Evolutionary conservation across 441 rosid genomes (phyloP).

Genomic region (Iberis amara): DNA sequence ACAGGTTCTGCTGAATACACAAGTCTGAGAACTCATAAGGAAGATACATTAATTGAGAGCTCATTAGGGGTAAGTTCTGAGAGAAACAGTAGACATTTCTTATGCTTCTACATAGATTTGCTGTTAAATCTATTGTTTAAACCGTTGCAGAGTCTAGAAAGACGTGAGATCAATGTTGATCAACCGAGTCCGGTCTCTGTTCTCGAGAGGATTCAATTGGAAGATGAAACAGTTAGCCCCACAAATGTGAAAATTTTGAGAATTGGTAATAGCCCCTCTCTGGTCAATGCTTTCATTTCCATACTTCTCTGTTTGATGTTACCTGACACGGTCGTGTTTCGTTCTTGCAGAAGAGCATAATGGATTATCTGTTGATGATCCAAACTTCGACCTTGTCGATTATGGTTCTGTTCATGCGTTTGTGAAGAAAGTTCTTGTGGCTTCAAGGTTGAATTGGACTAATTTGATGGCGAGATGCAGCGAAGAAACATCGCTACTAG

Average conservation of each 20-base stretch:
- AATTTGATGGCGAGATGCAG: slow-evolving; percentile 44
- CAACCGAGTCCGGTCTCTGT: slow-evolving; percentile 78
- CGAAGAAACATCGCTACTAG: slow-evolving; percentile 40
- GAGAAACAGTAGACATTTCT: slow-evolving; percentile 7
- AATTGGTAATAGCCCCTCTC: slow-evolving; percentile 32
- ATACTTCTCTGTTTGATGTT: slow-evolving; percentile 9
- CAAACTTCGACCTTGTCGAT: slow-evolving; percentile 8
- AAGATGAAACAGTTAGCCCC: slow-evolving; percentile 37
- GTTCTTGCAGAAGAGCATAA: slow-evolving; percentile 35
- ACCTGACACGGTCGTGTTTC: neutral
- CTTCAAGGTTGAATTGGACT: slow-evolving; percentile 51
- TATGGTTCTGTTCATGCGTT: slow-evolving; percentile 34
- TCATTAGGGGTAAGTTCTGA: slow-evolving; percentile 20
- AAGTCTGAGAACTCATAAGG: slow-evolving; percentile 14
- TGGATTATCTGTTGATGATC: slow-evolving; percentile 20
- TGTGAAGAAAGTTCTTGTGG: slow-evolving; percentile 39
- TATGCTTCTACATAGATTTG: neutral
- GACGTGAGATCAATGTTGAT: slow-evolving; percentile 27
- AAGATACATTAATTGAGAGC: slow-evolving; percentile 18
- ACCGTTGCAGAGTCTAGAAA: slow-evolving; percentile 33
- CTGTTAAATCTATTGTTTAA: slow-evolving; percentile 3
- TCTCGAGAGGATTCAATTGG: slow-evolving; percentile 42
- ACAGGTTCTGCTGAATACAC: slow-evolving; percentile 21
- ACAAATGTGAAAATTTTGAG: slow-evolving; percentile 17
- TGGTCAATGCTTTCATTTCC: neutral